Percentiles rank a stretch among this genome's conserved stretches.
phyloP scores from a whole-genome alignment of 306 rosid species.

The Prinsepia uniflora region DNA sequence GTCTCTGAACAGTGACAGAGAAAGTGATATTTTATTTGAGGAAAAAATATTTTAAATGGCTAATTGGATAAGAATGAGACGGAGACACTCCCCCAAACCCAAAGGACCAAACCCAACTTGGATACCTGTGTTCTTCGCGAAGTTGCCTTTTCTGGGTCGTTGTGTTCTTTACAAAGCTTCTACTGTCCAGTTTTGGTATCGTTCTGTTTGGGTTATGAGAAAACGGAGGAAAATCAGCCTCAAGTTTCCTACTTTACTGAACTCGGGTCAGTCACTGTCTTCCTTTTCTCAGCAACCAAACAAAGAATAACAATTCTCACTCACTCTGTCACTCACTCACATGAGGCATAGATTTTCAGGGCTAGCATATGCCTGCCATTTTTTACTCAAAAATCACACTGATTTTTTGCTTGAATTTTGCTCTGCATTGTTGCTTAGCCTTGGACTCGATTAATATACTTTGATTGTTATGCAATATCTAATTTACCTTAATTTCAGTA shows the following conservation, averaged over 20 bases:
- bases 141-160: not conserved
- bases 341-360: not conserved
- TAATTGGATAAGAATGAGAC: not conserved
- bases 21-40: not conserved
- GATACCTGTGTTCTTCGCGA: not conserved
- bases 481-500: not conserved
- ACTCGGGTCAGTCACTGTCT: constrained; percentile 29
- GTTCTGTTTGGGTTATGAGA: constrained; percentile 23
- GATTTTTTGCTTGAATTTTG: not conserved
- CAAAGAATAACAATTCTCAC: not conserved
- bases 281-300: constrained; percentile 13
- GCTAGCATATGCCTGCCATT: not conserved
- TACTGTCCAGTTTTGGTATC: not conserved
- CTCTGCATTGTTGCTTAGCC: not conserved
- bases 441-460: not conserved
- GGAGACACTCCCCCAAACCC: not conserved
- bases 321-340: not conserved
- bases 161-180: not conserved
- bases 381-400: not conserved
- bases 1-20: not conserved
- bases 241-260: constrained; percentile 3
- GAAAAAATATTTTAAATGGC: not conserved
- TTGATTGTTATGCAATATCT: not conserved
- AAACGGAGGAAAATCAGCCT: not conserved
- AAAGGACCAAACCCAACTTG: not conserved